These are phyloP conservation scores for Claviceps purpurea DNA, from an alignment of 2,329 filamentous ascomycete genomes.

Conservation along the genomic window DNA sequence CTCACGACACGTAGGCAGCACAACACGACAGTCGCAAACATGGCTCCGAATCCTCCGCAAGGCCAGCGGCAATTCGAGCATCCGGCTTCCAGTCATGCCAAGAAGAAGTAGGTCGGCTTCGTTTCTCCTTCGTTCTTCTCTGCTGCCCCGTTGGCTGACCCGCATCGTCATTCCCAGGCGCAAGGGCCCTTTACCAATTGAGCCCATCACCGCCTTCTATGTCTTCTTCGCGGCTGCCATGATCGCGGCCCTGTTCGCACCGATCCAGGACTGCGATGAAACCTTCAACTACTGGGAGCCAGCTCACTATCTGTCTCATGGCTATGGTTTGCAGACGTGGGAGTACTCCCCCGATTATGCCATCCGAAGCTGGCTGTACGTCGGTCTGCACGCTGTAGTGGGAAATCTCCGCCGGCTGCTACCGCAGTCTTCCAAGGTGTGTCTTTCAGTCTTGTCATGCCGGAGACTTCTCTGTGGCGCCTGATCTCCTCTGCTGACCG, in stretches of 20 bases:
- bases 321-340: constrained; percentile 93
- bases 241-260: constrained; percentile 67
- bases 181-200: constrained; percentile 47
- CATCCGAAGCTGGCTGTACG: constrained; percentile 90
- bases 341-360: constrained; percentile 93
- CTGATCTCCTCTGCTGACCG: background rate
- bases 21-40: constrained; percentile 8
- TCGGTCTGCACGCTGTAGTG: constrained; percentile 62
- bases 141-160: background rate
- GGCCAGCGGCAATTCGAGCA: constrained; percentile 29
- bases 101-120: constrained; percentile 31
- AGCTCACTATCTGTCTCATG: constrained; percentile 83
- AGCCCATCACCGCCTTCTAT: constrained; percentile 67
- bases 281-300: constrained; percentile 99
- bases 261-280: constrained; percentile 96
- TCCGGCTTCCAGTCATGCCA: constrained; percentile 34
- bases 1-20: no score
- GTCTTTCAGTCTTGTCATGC: background rate
- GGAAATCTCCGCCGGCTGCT: constrained; percentile 53
- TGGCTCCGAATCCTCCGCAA: constrained; percentile 24
- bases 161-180: constrained; percentile 19
- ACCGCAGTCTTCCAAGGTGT: constrained; percentile 46
- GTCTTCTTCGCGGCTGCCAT: constrained; percentile 62
- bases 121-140: background rate
- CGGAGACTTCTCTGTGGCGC: background rate